Conservation (phyloP, 1,139 yeast species). For the Yamadazyma sp. region DNA sequence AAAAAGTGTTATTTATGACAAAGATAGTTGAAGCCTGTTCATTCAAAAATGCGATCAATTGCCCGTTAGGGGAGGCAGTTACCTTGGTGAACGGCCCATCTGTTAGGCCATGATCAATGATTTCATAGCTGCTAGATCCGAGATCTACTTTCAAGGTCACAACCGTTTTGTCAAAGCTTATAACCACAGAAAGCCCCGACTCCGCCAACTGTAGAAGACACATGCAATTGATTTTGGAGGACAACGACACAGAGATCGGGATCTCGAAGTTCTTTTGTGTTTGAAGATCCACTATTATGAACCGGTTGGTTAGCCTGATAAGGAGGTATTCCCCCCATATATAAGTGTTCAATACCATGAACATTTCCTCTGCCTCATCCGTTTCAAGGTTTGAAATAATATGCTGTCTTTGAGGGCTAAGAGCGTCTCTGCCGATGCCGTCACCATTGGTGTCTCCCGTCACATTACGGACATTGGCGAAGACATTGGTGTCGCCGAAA, state of each 20-base stretch:
- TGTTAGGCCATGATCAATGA: conserved; percentile 38
- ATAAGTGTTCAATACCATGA: conserved; percentile 21
- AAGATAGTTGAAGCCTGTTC: conserved; percentile 43
- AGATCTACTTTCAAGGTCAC: conserved; percentile 29
- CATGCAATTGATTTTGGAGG: conserved; percentile 18
- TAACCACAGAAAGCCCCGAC: conserved; percentile 21
- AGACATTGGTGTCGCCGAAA: conserved; percentile 27
- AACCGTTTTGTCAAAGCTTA: conserved; percentile 32
- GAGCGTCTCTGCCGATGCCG: conserved; percentile 1
- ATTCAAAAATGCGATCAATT: conserved; percentile 59
- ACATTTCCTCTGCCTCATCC: conserved; percentile 30
- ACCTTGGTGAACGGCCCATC: conserved; percentile 62
- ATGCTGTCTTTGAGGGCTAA: conserved; percentile 5
- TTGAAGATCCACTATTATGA: conserved; percentile 29
- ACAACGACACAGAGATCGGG: conserved; percentile 21
- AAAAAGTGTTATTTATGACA: conserved; percentile 54
- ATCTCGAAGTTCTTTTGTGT: conserved; percentile 27
- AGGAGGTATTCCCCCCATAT: conserved; percentile 33
- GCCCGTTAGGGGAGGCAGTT: conserved; percentile 59
- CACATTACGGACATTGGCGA: conserved; percentile 1
- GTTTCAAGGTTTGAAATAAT: conserved; percentile 36
- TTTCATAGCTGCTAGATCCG: conserved; percentile 22
- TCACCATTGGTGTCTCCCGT: neutral
- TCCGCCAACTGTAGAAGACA: conserved; percentile 10
- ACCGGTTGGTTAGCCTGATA: conserved; percentile 26